Base-by-base conservation (phyloP, 768 basidiomycete species). In the Mycena indigotica region DNA sequence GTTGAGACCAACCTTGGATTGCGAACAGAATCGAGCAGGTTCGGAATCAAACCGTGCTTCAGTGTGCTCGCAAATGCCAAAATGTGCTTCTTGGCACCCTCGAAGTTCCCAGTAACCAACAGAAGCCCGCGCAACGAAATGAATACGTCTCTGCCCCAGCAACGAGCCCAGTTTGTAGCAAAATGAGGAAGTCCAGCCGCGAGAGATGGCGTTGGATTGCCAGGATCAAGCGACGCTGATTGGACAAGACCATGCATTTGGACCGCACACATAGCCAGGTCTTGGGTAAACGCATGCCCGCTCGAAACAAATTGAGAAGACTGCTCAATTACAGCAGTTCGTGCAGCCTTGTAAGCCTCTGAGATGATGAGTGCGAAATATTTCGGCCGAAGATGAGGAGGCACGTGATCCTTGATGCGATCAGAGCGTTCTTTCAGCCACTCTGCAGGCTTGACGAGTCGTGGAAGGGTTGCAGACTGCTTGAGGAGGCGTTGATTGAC, bases 101-200 rank as follows among this genome's bases (percentile, higher is more conserved):
- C 84, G 66, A 84, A 93, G 66, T 92, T 89, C 5, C 97, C 95
- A 0, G 95, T 98, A 0, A 94, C 89, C 67, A 98, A 77, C 76
- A 98, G 96, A 32, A 99, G 77, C 1, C 97, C 97, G 56, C 93
- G 85, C 19, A 97, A 74, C 2, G 94, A 96, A 69, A 97, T 97
- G 73, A 96, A 97, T 2, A 93, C 87, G 66, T 93, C 91, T 21
- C 97, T 85, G 2, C 97, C 97, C 97, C 97, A 99, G 69, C 91
- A 94, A 50, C 97, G 82, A 15, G 95, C 95, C 97, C 97, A 99
- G 4, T 88, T 87, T 6, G 89, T 77, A 1, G 92, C 79, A 69
- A 99, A 98, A 73, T 98, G 97, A 4, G 97, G 95, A 26, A 98
- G 76, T 19, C 97, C 97, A 24, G 97, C 97, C 10, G 97, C 95